Conservation (phyloP, 768 basidiomycete genomes). For the Podaxis pistillaris region DNA sequence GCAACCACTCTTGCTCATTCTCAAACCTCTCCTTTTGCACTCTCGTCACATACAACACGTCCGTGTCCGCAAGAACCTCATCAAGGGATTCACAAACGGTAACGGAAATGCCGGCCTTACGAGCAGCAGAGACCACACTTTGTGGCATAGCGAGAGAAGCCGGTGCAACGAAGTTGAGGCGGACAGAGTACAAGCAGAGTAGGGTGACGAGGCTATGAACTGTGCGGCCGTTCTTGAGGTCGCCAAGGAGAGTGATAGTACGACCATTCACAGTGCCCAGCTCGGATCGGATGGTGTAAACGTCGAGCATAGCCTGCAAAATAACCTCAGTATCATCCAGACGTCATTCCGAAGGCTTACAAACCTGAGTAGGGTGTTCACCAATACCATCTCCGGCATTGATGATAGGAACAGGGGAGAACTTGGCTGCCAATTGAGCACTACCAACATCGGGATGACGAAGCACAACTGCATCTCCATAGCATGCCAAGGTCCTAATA, state of each 20-base stretch:
- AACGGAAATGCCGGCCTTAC: slow-evolving; percentile 79
- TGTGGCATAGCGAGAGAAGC: slow-evolving; percentile 86
- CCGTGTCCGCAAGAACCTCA: slow-evolving; percentile 87
- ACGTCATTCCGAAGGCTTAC: slow-evolving; percentile 18
- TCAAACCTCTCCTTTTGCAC: slow-evolving; percentile 94
- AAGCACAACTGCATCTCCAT: slow-evolving; percentile 91
- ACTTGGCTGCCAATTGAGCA: slow-evolving; percentile 94
- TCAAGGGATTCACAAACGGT: slow-evolving; percentile 85
- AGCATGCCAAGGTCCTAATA: slow-evolving; percentile 90
- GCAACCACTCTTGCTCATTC: slow-evolving; percentile 78
- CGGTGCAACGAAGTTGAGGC: slow-evolving; percentile 94
- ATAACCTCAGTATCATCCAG: slow-evolving; percentile 6
- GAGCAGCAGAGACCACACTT: slow-evolving; percentile 76
- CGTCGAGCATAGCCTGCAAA: slow-evolving; percentile 74
- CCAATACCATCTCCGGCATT: slow-evolving; percentile 98
- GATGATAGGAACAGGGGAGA: slow-evolving; percentile 91
- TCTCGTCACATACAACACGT: slow-evolving; percentile 95
- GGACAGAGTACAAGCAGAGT: slow-evolving; percentile 88
- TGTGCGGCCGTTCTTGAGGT: slow-evolving; percentile 96
- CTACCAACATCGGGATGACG: slow-evolving; percentile 94
- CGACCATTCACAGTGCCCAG: slow-evolving; percentile 97
- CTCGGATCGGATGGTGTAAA: slow-evolving; percentile 96
- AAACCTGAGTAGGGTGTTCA: slow-evolving; percentile 93
- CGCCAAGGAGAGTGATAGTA: slow-evolving; percentile 89
- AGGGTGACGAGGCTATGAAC: slow-evolving; percentile 95